A percentile compares a stretch with the other conserved stretches of the same genome.
phyloP scores from a whole-genome alignment of 108 stramenopile species.

The Cafeteria roenbergensis region DNA sequence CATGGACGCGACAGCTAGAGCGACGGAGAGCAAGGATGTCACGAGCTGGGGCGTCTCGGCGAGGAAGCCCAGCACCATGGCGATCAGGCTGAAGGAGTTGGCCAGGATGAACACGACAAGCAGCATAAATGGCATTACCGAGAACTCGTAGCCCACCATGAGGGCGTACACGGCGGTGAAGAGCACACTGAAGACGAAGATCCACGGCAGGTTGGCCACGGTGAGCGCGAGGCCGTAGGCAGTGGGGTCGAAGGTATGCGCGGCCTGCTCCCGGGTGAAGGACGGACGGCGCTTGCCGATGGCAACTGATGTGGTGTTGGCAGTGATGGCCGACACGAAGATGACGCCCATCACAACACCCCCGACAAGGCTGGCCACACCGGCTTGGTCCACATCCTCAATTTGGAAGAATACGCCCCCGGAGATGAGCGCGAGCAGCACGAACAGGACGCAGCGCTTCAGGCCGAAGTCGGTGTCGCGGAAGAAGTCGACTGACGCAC shows the following conservation, averaged over 20 bases:
- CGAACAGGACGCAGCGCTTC: neutral
- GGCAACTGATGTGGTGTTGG: neutral
- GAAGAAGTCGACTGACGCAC: neutral
- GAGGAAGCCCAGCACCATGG: neutral
- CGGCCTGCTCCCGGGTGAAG: slow-evolving; percentile 4
- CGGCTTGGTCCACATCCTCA: neutral
- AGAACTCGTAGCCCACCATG: neutral
- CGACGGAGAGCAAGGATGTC: neutral
- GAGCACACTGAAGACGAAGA: neutral
- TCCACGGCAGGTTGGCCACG: neutral
- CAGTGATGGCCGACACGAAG: neutral
- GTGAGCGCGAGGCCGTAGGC: neutral
- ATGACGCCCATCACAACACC: neutral
- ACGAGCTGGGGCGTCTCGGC: neutral
- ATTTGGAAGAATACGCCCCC: neutral
- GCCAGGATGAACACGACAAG: neutral
- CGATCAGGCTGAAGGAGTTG: neutral
- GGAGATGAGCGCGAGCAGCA: neutral
- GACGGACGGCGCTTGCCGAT: neutral
- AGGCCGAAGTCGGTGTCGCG: neutral
- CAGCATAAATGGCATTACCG: neutral
- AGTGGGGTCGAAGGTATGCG: neutral
- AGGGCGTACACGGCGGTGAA: neutral
- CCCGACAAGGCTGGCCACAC: neutral
- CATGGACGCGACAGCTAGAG: slow-evolving; percentile 5